Conservation (phyloP, 1,284 basidiomycete genomes). For the Athelia sp. region DNA sequence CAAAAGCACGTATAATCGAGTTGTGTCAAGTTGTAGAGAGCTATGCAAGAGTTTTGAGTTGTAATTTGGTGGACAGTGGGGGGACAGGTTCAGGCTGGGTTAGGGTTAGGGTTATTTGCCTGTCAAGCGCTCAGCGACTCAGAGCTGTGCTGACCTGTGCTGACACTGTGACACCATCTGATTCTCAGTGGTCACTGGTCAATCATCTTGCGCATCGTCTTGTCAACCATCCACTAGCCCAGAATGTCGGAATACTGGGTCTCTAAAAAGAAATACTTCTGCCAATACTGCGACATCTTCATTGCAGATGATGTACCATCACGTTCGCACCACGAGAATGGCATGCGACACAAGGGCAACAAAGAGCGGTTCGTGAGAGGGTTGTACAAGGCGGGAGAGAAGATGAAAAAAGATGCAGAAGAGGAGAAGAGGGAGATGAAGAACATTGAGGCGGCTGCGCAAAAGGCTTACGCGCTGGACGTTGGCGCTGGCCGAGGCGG, state of each 20-base stretch:
- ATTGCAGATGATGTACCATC: constrained; percentile 94
- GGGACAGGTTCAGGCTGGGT: no score
- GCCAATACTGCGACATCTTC: constrained; percentile 88
- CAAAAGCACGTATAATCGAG: no score
- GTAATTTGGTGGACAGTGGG: no score
- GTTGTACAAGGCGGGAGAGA: constrained; percentile 91
- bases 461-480: constrained; percentile 70
- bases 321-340: constrained; percentile 88
- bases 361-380: constrained; percentile 88
- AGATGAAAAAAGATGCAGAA: constrained; percentile 80
- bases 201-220: no score
- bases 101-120: no score
- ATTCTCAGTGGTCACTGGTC: no score
- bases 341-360: constrained; percentile 91
- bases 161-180: no score
- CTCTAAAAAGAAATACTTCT: constrained; percentile 78
- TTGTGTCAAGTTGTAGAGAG: no score
- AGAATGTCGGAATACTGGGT: constrained; percentile 84
- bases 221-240: no score
- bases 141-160: no score
- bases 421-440: constrained; percentile 86
- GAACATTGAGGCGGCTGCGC: constrained; percentile 79
- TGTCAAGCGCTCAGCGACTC: no score
- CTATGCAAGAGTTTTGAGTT: no score
- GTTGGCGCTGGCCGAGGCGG: constrained; percentile 62